Base-by-base conservation (phyloP, 2,329 filamentous ascomycete genomes). In the Aureobasidium sp. region DNA sequence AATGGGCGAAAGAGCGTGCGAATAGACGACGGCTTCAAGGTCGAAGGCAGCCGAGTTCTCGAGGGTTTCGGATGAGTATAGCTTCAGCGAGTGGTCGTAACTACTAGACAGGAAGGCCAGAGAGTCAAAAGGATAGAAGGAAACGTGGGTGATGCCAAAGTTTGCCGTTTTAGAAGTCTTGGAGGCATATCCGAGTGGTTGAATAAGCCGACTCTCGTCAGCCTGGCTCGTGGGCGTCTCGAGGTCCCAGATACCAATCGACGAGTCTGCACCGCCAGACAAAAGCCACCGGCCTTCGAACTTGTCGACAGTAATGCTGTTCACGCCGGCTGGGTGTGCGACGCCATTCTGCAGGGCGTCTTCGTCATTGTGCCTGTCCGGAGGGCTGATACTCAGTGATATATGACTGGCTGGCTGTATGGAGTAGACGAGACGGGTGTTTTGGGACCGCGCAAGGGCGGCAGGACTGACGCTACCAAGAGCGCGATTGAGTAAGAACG, bases 171-270 rank as follows among this genome's bases (percentile, higher is more conserved):
- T 68, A 46, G 72, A 70, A 9, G 74, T 73, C 52, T 70, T 72
- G 37, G 64, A 29, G n/a, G 63, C 76, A 67, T 52, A 78, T 55
- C 78, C 81, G 24, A 81, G 72, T 2, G 89, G 83, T 7, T 76
- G 17, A n/a, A 51, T 53, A 4, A 61, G 15, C 5, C 59, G 53
- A 27, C 17, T 37, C 15, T 47, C 67, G 56, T 48, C 56, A 7
- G 65, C 65, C 43, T 37, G 32, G 12, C 13, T 78, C 13, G 71
- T 72, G 67, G 79, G 78, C 55, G 82, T 77, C 69, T 96, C 89
- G 7, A 97, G 82, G 74, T 97, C 87, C 92, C 92, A 97, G 50
- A 97, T 77, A 67, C 87, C 89, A 70, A 97, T 85, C 0, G 88
- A 89, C 10, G 89, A 90, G 71, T 96, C 91, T 5, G 90, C 87